Conservation (phyloP, 192 early-diverging fungal genomes). For the Pecoramyces ruminantium region DNA sequence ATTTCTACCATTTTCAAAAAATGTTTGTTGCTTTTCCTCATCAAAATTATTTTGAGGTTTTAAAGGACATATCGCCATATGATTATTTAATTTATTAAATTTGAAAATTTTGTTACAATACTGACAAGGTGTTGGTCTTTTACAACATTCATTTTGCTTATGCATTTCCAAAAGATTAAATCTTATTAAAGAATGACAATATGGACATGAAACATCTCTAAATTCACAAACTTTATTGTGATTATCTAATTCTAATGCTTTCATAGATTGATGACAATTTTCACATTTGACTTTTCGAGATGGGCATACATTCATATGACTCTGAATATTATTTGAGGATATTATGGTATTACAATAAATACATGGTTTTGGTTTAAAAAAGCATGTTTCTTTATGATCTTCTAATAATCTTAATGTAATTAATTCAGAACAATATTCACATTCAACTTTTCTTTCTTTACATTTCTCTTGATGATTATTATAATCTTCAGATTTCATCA, state of each 20-base stretch:
- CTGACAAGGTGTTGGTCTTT: background rate
- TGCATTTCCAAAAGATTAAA: background rate
- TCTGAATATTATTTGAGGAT: background rate
- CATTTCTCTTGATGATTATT: background rate
- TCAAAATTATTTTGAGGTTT: background rate
- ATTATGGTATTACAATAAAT: background rate
- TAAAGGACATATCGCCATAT: background rate
- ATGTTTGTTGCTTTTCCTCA: background rate
- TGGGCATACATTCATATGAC: background rate
- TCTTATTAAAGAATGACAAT: background rate
- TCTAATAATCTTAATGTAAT: background rate
- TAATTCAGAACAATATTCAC: background rate
- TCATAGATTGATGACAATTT: background rate
- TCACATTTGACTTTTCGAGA: background rate
- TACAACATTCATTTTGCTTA: background rate
- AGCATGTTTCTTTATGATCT: background rate
- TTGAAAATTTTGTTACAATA: background rate
- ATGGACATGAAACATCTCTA: background rate
- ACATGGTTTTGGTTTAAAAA: background rate
- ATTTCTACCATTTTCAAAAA: no score
- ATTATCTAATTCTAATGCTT: background rate
- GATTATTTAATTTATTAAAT: background rate
- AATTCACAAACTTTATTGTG: background rate
- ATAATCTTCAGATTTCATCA: background rate
- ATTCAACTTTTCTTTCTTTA: background rate